phyloP scores from a whole-genome alignment of 352 stramenopile genomes.

The Pseudoperonospora humuli region DNA sequence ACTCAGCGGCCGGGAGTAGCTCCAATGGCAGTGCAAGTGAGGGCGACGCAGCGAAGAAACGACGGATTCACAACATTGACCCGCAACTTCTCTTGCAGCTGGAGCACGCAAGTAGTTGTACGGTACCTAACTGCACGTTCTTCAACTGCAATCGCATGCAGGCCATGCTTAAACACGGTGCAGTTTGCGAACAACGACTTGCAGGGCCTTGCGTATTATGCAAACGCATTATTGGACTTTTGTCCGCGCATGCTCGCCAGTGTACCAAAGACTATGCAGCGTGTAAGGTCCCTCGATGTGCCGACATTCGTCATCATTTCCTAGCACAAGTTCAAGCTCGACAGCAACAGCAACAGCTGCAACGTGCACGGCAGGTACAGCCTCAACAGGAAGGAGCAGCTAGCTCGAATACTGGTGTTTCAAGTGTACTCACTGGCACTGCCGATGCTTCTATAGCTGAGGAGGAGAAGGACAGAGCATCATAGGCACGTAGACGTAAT shows the following conservation, averaged over 20 bases:
- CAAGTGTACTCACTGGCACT: neutral
- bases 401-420: neutral
- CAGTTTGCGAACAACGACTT: slow-evolving; percentile 75
- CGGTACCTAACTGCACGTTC: slow-evolving; percentile 60
- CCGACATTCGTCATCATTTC: slow-evolving; percentile 80
- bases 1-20: neutral
- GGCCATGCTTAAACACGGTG: slow-evolving; percentile 86
- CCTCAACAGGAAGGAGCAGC: slow-evolving; percentile 21
- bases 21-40: slow-evolving; percentile 7
- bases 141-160: slow-evolving; percentile 85
- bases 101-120: slow-evolving; percentile 76
- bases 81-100: slow-evolving; percentile 79
- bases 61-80: slow-evolving; percentile 85
- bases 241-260: slow-evolving; percentile 74
- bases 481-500: slow-evolving; percentile 6
- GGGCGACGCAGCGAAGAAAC: slow-evolving; percentile 89
- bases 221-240: slow-evolving; percentile 78
- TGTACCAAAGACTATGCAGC: slow-evolving; percentile 68
- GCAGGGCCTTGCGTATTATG: slow-evolving; percentile 75
- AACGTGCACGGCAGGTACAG: slow-evolving; percentile 32
- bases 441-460: slow-evolving; percentile 6
- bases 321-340: slow-evolving; percentile 71
- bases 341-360: slow-evolving; percentile 57
- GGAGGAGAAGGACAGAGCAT: slow-evolving; percentile 15
- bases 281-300: slow-evolving; percentile 81